Evolutionary conservation across 495 filamentous ascomycete species (phyloP).

Genomic region (Hyphodiscus hymeniophilus): DNA sequence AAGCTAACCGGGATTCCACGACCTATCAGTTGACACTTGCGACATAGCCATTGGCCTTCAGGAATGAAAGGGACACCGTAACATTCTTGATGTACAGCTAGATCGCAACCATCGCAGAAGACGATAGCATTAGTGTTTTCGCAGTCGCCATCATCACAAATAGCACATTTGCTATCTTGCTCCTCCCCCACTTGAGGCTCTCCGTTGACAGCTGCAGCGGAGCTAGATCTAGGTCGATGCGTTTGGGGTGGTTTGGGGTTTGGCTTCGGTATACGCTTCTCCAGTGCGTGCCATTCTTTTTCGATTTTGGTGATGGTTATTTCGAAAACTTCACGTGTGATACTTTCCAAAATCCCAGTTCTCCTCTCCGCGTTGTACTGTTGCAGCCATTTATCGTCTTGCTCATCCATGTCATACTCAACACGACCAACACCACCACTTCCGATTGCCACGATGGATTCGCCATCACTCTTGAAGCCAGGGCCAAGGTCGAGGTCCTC

Average conservation of each 20-base stretch:
- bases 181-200: constrained; percentile 84
- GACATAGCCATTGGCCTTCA: constrained; percentile 96
- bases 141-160: constrained; percentile 97
- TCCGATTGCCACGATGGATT: constrained; percentile 39
- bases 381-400: constrained; percentile 94
- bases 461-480: constrained; percentile 50
- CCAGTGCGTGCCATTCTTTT: constrained; percentile 94
- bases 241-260: constrained; percentile 93
- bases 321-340: constrained; percentile 90
- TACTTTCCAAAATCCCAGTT: constrained; percentile 61
- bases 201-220: constrained; percentile 84
- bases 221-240: constrained; percentile 82
- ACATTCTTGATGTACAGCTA: constrained; percentile 97
- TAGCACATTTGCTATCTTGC: constrained; percentile 93
- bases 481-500: constrained; percentile 69
- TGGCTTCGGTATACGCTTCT: constrained; percentile 92
- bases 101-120: constrained; percentile 96
- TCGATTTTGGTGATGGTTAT: constrained; percentile 98
- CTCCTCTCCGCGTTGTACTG: constrained; percentile 70
- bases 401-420: constrained; percentile 99
- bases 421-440: constrained; percentile 58
- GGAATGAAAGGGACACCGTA: constrained; percentile 99
- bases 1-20: constrained; percentile 70
- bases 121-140: constrained; percentile 99
- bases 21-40: constrained; percentile 93